Evolutionary conservation across 768 basidiomycete species (phyloP), one percentile per base, ranked within the genome.

Genomic region (Auricularia sp.): DNA sequence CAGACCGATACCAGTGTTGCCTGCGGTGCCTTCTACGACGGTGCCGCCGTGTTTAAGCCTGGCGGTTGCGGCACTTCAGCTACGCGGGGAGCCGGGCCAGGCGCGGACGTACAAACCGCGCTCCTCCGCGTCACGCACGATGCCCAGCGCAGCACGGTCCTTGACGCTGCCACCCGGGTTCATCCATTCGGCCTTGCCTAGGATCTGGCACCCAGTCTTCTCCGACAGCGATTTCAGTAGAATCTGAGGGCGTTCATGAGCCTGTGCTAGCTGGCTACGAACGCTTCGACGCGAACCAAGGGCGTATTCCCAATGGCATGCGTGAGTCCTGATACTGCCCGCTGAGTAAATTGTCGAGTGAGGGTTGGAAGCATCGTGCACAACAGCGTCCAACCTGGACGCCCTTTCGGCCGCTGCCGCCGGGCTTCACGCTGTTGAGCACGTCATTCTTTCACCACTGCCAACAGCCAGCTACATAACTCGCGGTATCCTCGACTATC

Each of bases 161-260:
- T 99, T 99, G 69, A 99, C 92, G 67, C 92, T 94, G 47, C 96
- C 96, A 4, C 97, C 97, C 0, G 97, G 97, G 71, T 98, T 98
- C 78, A 97, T 94, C 73, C 97, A 95, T 77, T 99, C 97, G 21
- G 97, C 93, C 74, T 99, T 98, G n/a, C 91, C 95, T 61, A 87
- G 87, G 67, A 98, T 93, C 63, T 84, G 83, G 64, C 85, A 86
- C 16, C 94, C 94, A 1, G 86, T 92, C 72, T 83, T 84, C 69
- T 93, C 85, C 10, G 93, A 97, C 7, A 97, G 80, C 14, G 77
- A 76, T 74, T 91, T 87, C 63, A 98, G 81, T 68, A 87, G 85
- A 66, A 98, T 94, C 94, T 97, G 73, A 18, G 54, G 3, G 2
- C 56, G 21, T 39, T 36, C 61, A 66, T 61, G 61, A 68, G 64